Base-by-base conservation (phyloP, 2,329 filamentous ascomycete species). In the Xylariomycetidae sp. region DNA sequence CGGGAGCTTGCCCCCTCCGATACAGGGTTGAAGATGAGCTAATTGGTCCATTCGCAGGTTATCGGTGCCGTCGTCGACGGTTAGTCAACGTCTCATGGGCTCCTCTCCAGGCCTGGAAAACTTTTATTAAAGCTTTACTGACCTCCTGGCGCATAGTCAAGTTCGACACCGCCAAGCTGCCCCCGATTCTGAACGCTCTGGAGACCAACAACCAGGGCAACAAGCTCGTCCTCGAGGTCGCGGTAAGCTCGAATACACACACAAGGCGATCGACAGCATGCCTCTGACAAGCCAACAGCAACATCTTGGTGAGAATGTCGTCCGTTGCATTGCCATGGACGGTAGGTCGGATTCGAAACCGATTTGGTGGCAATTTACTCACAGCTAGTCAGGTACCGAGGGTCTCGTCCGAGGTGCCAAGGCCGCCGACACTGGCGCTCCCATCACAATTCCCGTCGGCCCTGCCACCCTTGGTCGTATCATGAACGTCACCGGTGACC, bases 311-410 rank as follows among this genome's bases (percentile, higher is more conserved):
- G 86, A 98, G 77, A 95, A 87, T 76, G 86, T 95, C 64, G 92
- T 98, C 67, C 83, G 92, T 70, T 94, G 87, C 70, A 98, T 98
- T 94, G 92, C 92, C 72, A 98, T 98, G 92, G 92, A 98, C 72
- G 92, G 90, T 93, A 81, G 68, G 79, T 65, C 37, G 37, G 15
- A 14, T 20, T 29, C 25, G 34, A 47, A 44, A 45, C 48, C 43
- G 35, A 39, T 46, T 37, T 19, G 20, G 32, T 24, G 19, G 27
- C 31, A 35, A 57, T 42, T 31, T 33, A 43, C 20, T 43, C 39
- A 40, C 50, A n/a, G n/a, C n/a, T n/a, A n/a, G n/a, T n/a, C 48
- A 92, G 87, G 87, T 93, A 98, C 90, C 65, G 92, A 96, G 78
- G 92, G 92, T 92, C 87, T 98, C 57, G 85, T 90, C 65, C 90